Percentiles rank a stretch among this genome's conserved stretches.
Evolutionary conservation across 345 rosid species (phyloP).

Genomic region (Angophora floribunda): DNA sequence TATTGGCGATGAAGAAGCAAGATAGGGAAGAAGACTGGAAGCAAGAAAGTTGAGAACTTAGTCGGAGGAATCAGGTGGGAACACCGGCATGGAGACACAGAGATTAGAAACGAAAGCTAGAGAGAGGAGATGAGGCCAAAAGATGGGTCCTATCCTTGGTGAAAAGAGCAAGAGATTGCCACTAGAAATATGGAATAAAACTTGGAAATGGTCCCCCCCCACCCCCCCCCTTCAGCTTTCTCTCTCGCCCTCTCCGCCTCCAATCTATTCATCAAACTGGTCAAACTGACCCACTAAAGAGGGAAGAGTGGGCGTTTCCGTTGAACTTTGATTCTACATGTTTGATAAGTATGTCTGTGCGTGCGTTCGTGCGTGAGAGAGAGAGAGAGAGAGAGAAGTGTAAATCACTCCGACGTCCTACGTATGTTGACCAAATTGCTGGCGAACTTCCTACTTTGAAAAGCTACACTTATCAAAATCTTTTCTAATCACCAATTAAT

Average conservation of each 20-base stretch:
- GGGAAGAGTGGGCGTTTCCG: background rate
- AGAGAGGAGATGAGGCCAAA: background rate
- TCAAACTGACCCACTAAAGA: conserved; percentile 27
- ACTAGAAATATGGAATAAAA: conserved; percentile 10
- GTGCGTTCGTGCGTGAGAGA: background rate
- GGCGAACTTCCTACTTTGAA: background rate
- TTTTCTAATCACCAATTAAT: background rate
- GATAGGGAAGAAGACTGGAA: background rate
- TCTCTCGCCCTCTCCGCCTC: conserved; percentile 4
- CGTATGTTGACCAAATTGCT: background rate
- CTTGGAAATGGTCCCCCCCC: background rate
- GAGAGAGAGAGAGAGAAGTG: background rate
- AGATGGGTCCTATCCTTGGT: conserved; percentile 4
- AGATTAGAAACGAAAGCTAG: background rate
- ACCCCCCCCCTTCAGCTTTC: background rate
- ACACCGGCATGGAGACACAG: background rate
- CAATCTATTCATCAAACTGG: conserved; percentile 9
- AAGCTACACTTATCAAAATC: background rate
- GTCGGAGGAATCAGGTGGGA: background rate
- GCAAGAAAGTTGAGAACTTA: background rate
- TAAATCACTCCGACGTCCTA: background rate
- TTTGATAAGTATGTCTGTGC: background rate
- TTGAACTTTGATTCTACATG: background rate
- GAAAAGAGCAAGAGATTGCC: conserved; percentile 1
- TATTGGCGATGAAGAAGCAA: background rate